Evolutionary conservation across 257 asterid species (phyloP), one percentile per base, ranked within the genome.

Genomic region (Catharanthus roseus): DNA sequence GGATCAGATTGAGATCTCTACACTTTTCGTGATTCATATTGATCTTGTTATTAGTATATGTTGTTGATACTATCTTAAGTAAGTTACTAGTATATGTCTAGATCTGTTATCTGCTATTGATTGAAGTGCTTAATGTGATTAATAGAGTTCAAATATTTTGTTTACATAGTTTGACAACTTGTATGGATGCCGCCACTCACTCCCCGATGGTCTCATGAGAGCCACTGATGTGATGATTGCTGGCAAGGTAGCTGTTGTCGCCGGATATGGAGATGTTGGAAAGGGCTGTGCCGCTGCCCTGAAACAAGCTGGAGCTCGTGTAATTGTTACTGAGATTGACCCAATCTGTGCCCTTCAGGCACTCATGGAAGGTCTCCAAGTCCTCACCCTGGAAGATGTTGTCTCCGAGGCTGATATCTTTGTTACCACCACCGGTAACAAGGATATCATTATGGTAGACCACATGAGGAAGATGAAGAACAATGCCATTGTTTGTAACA

Each of bases 201-300:
- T 86, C 19, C 88, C 90, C 0, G 88, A 86, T 53, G 90, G 90
- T 18, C 75, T 86, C 68, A 86, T 86, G 90, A 81, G 90, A 38
- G 90, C 90, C 49, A 86, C 88, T 10, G 88, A 86, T 77, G 88
- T 84, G 65, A 86, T 86, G 91, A 86, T 86, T 62, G 91, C 91
- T 0, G 88, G 88, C 6, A 86, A 86, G 76, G 86, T 83, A 9
- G 90, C 80, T 9, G 82, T 86, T 53, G 86, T 86, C 10, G 70
- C 77, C 2, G 90, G 90, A 13, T 86, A 86, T 18, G 90, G 88
- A 58, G 90, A 86, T 77, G 90, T 86, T 0, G 90, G 88, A 5
- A 86, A 86, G 85, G 90, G 90, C 7, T 86, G 90, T 72, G 90
- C 88, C 23, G 81, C 86, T 24, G 88, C 90, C 73, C 8, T 86